These are phyloP conservation scores for Trichoderma virens DNA, from an alignment of 495 filamentous ascomycete genomes.

Conservation along the genomic window DNA sequence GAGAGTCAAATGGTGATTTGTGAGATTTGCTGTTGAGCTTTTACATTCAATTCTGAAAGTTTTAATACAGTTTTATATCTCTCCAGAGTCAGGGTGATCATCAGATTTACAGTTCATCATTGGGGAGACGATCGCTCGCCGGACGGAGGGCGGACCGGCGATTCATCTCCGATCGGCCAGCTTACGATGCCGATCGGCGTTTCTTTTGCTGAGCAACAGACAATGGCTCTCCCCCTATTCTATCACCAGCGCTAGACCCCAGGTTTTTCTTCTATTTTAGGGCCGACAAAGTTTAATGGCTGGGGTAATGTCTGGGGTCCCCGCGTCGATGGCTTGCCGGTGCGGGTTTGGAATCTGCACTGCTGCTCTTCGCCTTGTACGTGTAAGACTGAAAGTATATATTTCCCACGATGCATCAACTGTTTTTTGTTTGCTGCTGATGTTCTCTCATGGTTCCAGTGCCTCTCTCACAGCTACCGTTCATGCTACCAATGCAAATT, in stretches of 20 bases:
- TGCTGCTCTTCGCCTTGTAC: neutral
- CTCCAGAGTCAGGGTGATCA: neutral
- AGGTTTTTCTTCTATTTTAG: neutral
- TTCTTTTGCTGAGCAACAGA: neutral
- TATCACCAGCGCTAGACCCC: neutral
- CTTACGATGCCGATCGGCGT: neutral
- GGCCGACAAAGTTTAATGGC: neutral
- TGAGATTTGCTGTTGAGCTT: neutral
- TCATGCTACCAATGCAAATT: neutral
- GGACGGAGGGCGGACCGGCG: neutral
- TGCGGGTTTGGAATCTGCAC: neutral
- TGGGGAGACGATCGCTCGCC: neutral
- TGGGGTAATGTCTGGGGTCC: neutral
- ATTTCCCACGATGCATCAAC: neutral
- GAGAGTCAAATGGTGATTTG: neutral
- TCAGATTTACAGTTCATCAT: too few species aligned
- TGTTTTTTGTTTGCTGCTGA: neutral
- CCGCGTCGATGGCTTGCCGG: neutral
- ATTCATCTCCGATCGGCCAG: neutral
- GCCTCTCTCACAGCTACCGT: neutral
- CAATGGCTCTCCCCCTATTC: neutral
- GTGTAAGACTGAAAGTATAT: neutral
- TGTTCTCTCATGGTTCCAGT: neutral
- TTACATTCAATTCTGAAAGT: neutral
- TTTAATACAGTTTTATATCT: neutral